Conservation (phyloP, 2,329 filamentous ascomycete species). For the Tolypocladium ophioglossoides region DNA sequence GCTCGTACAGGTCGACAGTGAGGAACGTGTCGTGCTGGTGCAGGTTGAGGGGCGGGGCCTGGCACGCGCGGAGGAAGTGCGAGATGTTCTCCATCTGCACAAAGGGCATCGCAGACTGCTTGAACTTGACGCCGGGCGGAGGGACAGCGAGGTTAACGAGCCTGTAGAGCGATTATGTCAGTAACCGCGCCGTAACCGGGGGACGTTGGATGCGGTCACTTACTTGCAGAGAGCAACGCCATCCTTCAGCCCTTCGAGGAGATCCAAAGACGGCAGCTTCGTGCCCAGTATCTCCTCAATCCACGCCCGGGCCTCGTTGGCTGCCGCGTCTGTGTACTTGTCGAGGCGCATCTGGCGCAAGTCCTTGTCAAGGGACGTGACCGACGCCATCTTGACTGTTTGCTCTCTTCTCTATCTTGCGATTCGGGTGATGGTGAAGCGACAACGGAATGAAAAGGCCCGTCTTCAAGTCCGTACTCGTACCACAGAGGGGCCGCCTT, state of each 20-base stretch:
- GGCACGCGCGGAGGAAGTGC: conserved; percentile 83
- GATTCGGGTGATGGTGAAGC: neutral
- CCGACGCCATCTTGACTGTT: conserved; percentile 64
- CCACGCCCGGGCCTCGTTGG: conserved; percentile 76
- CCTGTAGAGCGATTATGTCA: conserved; percentile 32
- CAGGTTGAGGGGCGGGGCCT: conserved; percentile 73
- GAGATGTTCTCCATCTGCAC: conserved; percentile 99
- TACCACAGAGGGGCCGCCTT: neutral
- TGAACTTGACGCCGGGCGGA: conserved; percentile 75
- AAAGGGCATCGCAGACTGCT: conserved; percentile 89
- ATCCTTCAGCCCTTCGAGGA: conserved; percentile 81
- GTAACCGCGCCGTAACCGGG: neutral
- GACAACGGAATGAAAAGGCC: neutral
- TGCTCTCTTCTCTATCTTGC: neutral
- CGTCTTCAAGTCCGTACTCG: neutral
- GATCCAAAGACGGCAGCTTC: conserved; percentile 58
- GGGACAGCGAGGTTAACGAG: conserved; percentile 73
- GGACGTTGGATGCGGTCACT: conserved; percentile 15
- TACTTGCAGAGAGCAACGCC: conserved; percentile 89
- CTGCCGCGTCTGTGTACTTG: conserved; percentile 84
- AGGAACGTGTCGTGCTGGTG: conserved; percentile 93
- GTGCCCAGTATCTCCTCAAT: conserved; percentile 75
- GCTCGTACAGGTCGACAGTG: conserved; percentile 91
- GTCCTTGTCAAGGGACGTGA: conserved; percentile 88
- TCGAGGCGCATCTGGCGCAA: conserved; percentile 86